A percentile compares a stretch with the other conserved stretches of the same genome.
phyloP scores from a whole-genome alignment of 345 rosid genomes.

The Dimocarpus longan region DNA sequence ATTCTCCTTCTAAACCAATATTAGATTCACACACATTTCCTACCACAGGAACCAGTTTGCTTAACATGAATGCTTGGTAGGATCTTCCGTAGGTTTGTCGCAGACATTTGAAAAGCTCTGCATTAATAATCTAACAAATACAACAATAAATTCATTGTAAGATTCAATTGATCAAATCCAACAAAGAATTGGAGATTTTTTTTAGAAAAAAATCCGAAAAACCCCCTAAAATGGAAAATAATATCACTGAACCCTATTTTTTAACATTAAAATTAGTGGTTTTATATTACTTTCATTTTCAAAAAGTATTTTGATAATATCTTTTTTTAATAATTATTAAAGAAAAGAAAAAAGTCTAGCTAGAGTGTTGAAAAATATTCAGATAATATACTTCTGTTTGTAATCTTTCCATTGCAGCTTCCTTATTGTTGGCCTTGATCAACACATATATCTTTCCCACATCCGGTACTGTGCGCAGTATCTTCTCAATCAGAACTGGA shows the following conservation, averaged over 20 bases:
- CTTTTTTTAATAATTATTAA: too few species aligned
- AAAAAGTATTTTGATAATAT: too few species aligned
- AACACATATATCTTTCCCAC: conserved; percentile 84
- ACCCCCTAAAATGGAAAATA: too few species aligned
- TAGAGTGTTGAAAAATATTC: not conserved
- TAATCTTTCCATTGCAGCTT: conserved; percentile 73
- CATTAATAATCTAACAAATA: conserved; percentile 57
- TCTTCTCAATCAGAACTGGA: conserved; percentile 88
- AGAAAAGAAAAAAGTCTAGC: too few species aligned
- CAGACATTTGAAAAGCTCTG: conserved; percentile 81
- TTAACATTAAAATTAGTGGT: too few species aligned
- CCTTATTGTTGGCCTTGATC: conserved; percentile 76
- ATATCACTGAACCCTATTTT: too few species aligned
- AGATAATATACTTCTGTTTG: conserved; percentile 65
- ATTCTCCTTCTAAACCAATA: conserved; percentile 71
- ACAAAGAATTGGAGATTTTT: too few species aligned
- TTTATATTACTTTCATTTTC: too few species aligned
- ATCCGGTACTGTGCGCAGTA: conserved; percentile 76
- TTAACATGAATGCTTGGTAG: conserved; percentile 69
- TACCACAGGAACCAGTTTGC: conserved; percentile 79
- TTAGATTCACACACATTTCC: conserved; percentile 71
- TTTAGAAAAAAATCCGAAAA: too few species aligned
- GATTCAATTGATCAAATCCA: conserved; percentile 1
- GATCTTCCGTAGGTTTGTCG: conserved; percentile 75
- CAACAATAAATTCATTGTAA: conserved; percentile 24